Percentiles rank a stretch among this genome's conserved stretches.
phyloP scores from a whole-genome alignment of 1,139 yeast species.

The Candida pseudocylindracea region DNA sequence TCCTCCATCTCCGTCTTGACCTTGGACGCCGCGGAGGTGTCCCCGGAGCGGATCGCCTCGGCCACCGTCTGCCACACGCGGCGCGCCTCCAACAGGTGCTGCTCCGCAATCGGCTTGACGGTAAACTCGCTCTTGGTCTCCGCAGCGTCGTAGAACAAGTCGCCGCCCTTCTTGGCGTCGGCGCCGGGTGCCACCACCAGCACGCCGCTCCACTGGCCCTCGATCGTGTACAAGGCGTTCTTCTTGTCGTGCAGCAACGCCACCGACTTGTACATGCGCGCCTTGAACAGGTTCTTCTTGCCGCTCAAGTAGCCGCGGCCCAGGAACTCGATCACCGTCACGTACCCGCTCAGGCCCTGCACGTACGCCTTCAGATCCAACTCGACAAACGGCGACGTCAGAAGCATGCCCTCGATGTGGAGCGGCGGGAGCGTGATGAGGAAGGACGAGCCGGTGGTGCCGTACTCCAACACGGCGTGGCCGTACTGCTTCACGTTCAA shows the following conservation, averaged over 20 bases:
- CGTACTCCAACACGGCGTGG: constrained; percentile 54
- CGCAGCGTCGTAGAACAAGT: constrained; percentile 50
- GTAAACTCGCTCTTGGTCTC: constrained; percentile 24
- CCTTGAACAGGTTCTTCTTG: constrained; percentile 80
- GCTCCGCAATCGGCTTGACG: constrained; percentile 68
- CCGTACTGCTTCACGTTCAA: constrained; percentile 81
- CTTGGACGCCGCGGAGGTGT: constrained; percentile 47
- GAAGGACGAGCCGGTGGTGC: constrained; percentile 42
- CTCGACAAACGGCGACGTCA: constrained; percentile 80
- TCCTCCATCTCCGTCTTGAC: constrained; percentile 48
- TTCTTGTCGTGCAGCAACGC: constrained; percentile 26
- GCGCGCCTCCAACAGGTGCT: constrained; percentile 56
- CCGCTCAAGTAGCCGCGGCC: constrained; percentile 97
- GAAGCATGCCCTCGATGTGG: constrained; percentile 80
- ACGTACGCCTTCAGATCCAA: constrained; percentile 71
- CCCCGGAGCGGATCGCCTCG: constrained; percentile 56
- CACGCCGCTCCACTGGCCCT: constrained; percentile 84
- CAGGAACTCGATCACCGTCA: constrained; percentile 53
- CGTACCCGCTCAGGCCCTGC: constrained; percentile 61
- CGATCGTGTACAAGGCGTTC: constrained; percentile 51
- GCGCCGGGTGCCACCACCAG: constrained; percentile 27
- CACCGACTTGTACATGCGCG: constrained; percentile 41
- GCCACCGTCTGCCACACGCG: constrained; percentile 79
- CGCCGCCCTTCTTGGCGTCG: constrained; percentile 17
- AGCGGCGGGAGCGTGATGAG: constrained; percentile 84